Conservation (phyloP, 2,329 filamentous ascomycete genomes). For the Fusarium continuum region DNA sequence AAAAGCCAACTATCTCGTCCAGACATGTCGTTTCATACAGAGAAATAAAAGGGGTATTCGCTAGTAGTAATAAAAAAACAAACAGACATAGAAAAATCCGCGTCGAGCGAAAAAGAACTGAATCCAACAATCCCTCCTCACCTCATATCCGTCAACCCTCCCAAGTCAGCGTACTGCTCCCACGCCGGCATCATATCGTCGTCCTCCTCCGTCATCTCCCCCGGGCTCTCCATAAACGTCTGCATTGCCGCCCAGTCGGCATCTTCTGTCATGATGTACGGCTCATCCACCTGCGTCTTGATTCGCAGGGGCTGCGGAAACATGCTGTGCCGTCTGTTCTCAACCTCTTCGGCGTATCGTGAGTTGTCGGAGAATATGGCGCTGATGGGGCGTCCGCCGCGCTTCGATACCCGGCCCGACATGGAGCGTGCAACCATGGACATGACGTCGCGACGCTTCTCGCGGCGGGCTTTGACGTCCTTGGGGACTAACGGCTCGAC, state of each 20-base stretch:
- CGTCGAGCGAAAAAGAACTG: conserved; percentile 15
- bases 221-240: conserved; percentile 46
- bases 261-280: conserved; percentile 43
- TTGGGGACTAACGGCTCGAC: conserved; percentile 20
- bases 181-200: conserved; percentile 50
- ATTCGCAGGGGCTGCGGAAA: conserved; percentile 39
- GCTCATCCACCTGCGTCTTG: conserved; percentile 37
- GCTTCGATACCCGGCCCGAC: conserved; percentile 39
- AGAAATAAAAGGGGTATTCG: conserved; percentile 42
- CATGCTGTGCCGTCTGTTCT: conserved; percentile 41
- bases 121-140: conserved; percentile 28
- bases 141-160: conserved; percentile 54
- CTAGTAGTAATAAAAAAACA: conserved; percentile 8
- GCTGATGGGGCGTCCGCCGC: conserved; percentile 42
- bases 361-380: conserved; percentile 42
- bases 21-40: conserved; percentile 29
- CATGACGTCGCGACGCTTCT: conserved; percentile 44
- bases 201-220: conserved; percentile 23
- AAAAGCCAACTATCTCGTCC: conserved; percentile 28
- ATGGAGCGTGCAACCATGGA: conserved; percentile 42
- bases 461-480: conserved; percentile 39
- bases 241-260: conserved; percentile 52
- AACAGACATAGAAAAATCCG: conserved; percentile 9
- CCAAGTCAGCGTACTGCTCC: conserved; percentile 59
- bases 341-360: conserved; percentile 41